Base-by-base conservation (phyloP, 2,329 filamentous ascomycete genomes). In the Ascochyta pisi region DNA sequence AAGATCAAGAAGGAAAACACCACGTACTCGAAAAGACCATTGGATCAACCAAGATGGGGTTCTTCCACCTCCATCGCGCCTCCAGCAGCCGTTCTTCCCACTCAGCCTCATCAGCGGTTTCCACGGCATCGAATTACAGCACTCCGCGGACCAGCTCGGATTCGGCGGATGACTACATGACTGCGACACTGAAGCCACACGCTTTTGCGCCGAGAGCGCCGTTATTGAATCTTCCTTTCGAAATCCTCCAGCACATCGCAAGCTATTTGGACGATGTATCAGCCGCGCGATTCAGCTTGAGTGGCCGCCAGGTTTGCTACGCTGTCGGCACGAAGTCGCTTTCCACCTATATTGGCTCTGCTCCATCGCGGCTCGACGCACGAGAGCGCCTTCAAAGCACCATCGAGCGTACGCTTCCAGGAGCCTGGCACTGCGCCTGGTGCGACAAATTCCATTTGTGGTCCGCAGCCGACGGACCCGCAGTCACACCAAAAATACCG, bases 381-480 rank as follows among this genome's bases (percentile, higher is more conserved):
- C 57, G 71, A 1, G 43, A 62, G 13, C 64, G 58, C 2, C 66
- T 70, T 31, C 64, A 67, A 45, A 55, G 50, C 1, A 64, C 72
- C 6, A 63, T 74, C 13, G 71, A 74, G 49, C 67, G 70, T 8
- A 70, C 71, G 1, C 71, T 74, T 37, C 69, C 70, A 1, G 63
- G 61, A 1, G 61, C 69, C 47, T 74, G 69, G 69, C 72, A 67
- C 61, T 74, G 71, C 52, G 66, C 68, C 2, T 74, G 69, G 70
- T 74, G 71, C 57, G 69, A 72, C 34, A 62, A 46, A 26, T 74
- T 74, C 56, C 71, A 74, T 27, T 8, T 38, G 0, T 69, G 64
- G 64, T 33, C 54, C 12, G 45, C 58, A 1, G 13, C 45, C 3
- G 38, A 51, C 8, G 57, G 58, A 60, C 16, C 70, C 60, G 45